Evolutionary conservation across 108 stramenopile genomes (phyloP), one percentile per base, ranked within the genome.

Genomic region (Cylindrotheca closterium): DNA sequence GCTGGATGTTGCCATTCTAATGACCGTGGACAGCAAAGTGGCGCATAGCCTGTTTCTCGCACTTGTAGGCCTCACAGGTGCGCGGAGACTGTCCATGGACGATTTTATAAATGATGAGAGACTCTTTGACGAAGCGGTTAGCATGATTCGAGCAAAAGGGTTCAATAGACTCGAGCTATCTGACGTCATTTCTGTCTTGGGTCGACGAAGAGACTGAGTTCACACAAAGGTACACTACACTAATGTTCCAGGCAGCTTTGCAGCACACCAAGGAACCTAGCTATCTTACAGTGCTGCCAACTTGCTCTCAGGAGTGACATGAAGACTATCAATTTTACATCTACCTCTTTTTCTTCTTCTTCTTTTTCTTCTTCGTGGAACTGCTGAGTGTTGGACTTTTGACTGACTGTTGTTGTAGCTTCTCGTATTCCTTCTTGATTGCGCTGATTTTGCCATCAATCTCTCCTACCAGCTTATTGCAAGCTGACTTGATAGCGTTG

Each of bases 61-160:
- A 30, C 54, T 92, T 12, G 55, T 67, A 57, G 87, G 79, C 22
- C 56, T 92, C 24, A 70, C 60, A 8, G 73, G 70, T 15, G 57
- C 58, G 17, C 55, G 58, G 34, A 60, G 27, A 1, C 60, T 87
- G 29, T 60, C 73, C 45, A 59, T 78, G 21, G 71, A 77, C 18
- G 68, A 75, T 37, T 86, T 92, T 58, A 69, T 67, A 17, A 47
- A 33, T 2, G 91, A 93, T 58, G 79, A 60, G 19, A 81, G 65
- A n/a, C 30, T 89, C 27, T 47, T 71, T 31, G 82, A 84, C 50
- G 82, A 87, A 60, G 88, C 91, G 15, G 48, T 67, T 17, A 66
- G 58, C 30, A 93, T 89, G 91, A 31, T 93, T 1, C 57, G 58
- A 50, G 87, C 91, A 23, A 93, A 89, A 58, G 83, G 83, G 1